phyloP scores from a whole-genome alignment of 768 basidiomycete genomes.

The Calocybe gangraenosa region DNA sequence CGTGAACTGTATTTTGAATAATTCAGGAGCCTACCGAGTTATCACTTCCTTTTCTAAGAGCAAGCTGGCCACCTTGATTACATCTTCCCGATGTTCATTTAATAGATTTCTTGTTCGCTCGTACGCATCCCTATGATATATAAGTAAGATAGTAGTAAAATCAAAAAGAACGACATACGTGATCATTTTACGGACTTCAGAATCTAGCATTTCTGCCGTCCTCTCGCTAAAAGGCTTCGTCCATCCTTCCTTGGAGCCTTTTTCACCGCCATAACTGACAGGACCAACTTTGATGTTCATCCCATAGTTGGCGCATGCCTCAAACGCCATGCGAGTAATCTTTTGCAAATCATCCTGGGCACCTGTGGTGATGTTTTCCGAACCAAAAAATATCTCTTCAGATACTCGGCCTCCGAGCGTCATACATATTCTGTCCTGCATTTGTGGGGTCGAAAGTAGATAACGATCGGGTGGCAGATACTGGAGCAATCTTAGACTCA shows the following conservation, averaged over 20 bases:
- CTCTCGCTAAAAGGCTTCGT: slow-evolving; percentile 98
- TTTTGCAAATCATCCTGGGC: slow-evolving; percentile 98
- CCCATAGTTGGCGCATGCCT: slow-evolving; percentile 93
- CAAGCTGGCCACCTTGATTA: slow-evolving; percentile 89
- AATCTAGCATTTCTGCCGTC: slow-evolving; percentile 91
- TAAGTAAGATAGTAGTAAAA: slow-evolving; percentile 2
- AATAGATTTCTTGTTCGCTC: slow-evolving; percentile 78
- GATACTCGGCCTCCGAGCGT: slow-evolving; percentile 96
- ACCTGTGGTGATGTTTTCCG: slow-evolving; percentile 91
- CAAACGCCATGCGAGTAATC: slow-evolving; percentile 97
- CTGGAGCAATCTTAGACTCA: slow-evolving; percentile 30
- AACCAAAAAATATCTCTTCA: slow-evolving; percentile 96
- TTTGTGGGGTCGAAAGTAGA: slow-evolving; percentile 91
- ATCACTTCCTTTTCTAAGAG: slow-evolving; percentile 95
- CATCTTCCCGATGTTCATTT: slow-evolving; percentile 76
- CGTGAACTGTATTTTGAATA: slow-evolving; percentile 5
- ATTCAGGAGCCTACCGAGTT: slow-evolving; percentile 58
- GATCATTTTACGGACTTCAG: slow-evolving; percentile 94
- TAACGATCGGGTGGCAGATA: slow-evolving; percentile 96
- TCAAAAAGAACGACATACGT: slow-evolving; percentile 35
- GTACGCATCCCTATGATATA: slow-evolving; percentile 61
- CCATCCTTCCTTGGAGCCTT: slow-evolving; percentile 82
- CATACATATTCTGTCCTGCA: slow-evolving; percentile 96
- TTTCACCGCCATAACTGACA: slow-evolving; percentile 90
- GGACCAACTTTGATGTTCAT: slow-evolving; percentile 96